Evolutionary conservation across 2,329 filamentous ascomycete genomes (phyloP), one percentile per base, ranked within the genome.

Genomic region (Fusarium transvaalense): DNA sequence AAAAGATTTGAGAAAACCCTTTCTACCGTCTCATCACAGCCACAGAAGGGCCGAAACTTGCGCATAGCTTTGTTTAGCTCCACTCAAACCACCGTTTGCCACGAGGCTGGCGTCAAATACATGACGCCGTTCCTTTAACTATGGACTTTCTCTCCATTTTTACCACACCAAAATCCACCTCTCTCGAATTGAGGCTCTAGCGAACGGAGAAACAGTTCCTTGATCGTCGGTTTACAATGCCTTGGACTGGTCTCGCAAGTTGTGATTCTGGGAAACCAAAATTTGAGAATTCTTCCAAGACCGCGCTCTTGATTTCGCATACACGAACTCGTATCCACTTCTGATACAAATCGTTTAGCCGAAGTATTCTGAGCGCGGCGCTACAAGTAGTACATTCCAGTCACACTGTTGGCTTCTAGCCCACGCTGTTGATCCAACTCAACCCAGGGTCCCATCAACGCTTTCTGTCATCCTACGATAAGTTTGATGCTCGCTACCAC

Each of bases 391-490:
- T 51, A 46, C 56, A 65, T 46, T 50, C 57, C 66, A 57, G 59
- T 41, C 37, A 5, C 32, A 4, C 14, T 37, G 60, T 64, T 54
- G 54, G 47, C 47, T 53, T 23, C 19, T 9, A 10, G 23, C 32
- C 25, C 34, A 61, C 25, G 37, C 38, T 57, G 21, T 37, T 23
- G n/a, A 19, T 12, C 46, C 42, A 43, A 42, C 9, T 21, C 13
- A 13, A 19, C 32, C 39, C 29, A 37, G 37, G 32, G 6, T 32
- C 57, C 41, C 39, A 27, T 34, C n/a, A 27, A 37, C 27, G 2
- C 25, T 15, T 69, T 59, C 43, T 42, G 47, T 43, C 37, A 46
- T 64, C 53, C 62, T 63, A 59, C 50, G 38, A 32, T 60, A 12
- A 23, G 15, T 38, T 31, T 66, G n/a, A n/a, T 52, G 13, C 21